Evolutionary conservation across 352 stramenopile genomes (phyloP), one percentile per base, ranked within the genome.

Genomic region (Peronospora belbahrii): DNA sequence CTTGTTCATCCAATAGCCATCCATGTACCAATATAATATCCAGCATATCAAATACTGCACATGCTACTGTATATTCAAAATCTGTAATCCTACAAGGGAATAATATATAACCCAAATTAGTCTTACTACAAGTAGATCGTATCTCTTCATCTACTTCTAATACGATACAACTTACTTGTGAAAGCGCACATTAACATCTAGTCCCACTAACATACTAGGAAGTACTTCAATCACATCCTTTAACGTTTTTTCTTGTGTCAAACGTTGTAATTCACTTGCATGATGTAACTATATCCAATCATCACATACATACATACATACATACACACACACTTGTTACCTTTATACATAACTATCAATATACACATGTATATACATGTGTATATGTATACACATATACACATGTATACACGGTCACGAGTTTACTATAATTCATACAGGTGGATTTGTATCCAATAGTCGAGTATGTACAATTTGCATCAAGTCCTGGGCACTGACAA

Each of bases 161-260:
- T 13, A 14, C 2, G 4, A 0, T 2, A 17, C 0, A 23, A 57
- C 72, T 42, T 65, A 95, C 50, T 74, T 82, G 25, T 89, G 91
- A 60, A 99, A 99, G 48, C 90, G 91, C 32, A 98, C 91, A 66
- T 99, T 99, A 9, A 99, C 95, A 56, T 99, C 96, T 42, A 99
- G 83, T 0, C 96, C 96, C 51, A 96, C 87, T 33, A 97, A 75
- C 22, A 99, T 77, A 28, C 72, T 89, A 6, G 96, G 95, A 36
- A 99, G 69, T 24, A 98, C 56, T 27, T 81, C 59, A 7, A 95
- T 63, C 1, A 98, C 83, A 48, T 97, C 89, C 25, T 94, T 37
- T 7, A 98, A 63, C 30, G 79, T 93, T 51, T 89, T 89, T 47
- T 90, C 65, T 59, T 92, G 67, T 24, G 79, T 88, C 37, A 91